Percentiles rank a stretch among this genome's conserved stretches.
phyloP scores from a whole-genome alignment of 2,329 filamentous ascomycete species.

The Fusarium xylarioides region DNA sequence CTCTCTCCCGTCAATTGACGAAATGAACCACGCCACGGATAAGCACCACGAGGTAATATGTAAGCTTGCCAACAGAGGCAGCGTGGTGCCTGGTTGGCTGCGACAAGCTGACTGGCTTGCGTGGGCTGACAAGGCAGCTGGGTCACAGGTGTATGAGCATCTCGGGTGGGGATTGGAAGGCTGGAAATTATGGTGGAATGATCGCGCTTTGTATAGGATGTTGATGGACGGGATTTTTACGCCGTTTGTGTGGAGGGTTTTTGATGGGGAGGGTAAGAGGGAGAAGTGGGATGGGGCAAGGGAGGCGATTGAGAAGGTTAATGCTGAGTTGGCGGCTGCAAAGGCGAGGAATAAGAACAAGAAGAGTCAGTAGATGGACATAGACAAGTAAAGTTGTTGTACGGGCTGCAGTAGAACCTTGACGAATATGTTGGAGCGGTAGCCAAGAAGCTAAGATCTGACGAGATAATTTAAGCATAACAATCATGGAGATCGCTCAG shows the following conservation, averaged over 20 bases:
- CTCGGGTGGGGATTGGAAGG: conserved; percentile 53
- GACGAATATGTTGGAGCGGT: not conserved
- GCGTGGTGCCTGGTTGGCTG: conserved; percentile 42
- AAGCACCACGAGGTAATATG: conserved; percentile 47
- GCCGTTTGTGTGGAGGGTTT: conserved; percentile 53
- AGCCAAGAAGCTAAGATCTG: not conserved
- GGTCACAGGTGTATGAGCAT: conserved; percentile 51
- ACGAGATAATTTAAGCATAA: conserved; percentile 8
- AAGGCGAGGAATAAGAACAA: conserved; percentile 7
- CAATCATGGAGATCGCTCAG: not conserved
- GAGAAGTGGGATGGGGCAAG: conserved; percentile 52
- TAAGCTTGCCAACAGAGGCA: conserved; percentile 40
- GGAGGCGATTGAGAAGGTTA: conserved; percentile 47
- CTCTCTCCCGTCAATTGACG: conserved; percentile 46
- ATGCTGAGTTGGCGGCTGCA: conserved; percentile 31
- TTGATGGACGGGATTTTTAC: conserved; percentile 52
- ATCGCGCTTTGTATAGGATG: conserved; percentile 50
- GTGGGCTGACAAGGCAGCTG: conserved; percentile 54
- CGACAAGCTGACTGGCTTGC: conserved; percentile 48
- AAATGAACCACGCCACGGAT: conserved; percentile 51
- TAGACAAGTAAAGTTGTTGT: too few species aligned
- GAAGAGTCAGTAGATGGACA: conserved; percentile 11
- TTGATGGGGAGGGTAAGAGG: conserved; percentile 52
- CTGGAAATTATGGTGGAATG: conserved; percentile 54
- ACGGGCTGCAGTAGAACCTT: not conserved